Percentiles rank a stretch among this genome's conserved stretches.
Evolutionary conservation across 2,329 filamentous ascomycete genomes (phyloP).

Genomic region (Penicillium sp.): DNA sequence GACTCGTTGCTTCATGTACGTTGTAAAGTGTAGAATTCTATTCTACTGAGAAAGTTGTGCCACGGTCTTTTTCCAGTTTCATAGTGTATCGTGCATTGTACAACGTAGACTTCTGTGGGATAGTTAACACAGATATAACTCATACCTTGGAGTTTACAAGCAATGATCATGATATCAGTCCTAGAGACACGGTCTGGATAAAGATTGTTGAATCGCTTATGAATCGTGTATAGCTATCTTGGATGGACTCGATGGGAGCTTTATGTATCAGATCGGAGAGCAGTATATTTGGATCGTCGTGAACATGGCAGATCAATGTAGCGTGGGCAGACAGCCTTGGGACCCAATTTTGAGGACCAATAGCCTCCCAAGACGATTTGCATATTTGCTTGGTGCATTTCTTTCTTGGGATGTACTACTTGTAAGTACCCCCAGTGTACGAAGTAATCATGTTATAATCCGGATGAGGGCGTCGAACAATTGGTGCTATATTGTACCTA

Average conservation of each 20-base stretch:
- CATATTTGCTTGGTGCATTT: conserved; percentile 5
- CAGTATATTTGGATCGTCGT: neutral
- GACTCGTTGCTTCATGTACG: neutral
- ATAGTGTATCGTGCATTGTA: no score
- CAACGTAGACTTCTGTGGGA: no score
- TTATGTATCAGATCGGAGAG: neutral
- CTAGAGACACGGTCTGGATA: neutral
- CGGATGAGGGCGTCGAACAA: no score
- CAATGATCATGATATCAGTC: neutral
- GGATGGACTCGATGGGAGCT: neutral
- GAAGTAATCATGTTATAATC: no score
- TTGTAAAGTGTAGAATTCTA: no score
- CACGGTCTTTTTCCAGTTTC: no score
- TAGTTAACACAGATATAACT: neutral
- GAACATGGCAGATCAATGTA: neutral
- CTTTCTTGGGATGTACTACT: neutral
- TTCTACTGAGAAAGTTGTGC: no score
- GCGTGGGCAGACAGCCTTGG: neutral
- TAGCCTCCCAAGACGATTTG: neutral
- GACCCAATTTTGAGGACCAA: neutral
- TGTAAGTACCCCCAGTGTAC: no score
- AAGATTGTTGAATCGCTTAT: neutral
- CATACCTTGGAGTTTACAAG: neutral
- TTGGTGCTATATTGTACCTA: neutral
- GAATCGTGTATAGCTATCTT: neutral